A percentile compares a stretch with the other conserved stretches of the same genome.
Conservation (phyloP, 1,284 basidiomycete species). For the Mixia osmundae region DNA sequence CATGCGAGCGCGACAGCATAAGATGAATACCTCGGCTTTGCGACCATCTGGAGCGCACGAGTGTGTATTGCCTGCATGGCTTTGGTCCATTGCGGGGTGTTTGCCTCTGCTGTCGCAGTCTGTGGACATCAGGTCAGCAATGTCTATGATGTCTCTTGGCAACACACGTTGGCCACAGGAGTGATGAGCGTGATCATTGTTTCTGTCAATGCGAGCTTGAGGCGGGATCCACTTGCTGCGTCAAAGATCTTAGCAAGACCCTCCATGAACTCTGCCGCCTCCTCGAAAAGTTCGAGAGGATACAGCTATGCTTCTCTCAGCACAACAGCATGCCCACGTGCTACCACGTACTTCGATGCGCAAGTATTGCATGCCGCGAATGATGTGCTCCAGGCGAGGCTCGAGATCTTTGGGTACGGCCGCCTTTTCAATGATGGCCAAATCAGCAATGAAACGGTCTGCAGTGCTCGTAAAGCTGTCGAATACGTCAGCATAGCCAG, state of each 20-base stretch:
- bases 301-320: slow-evolving; percentile 37
- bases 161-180: slow-evolving; percentile 33
- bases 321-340: slow-evolving; percentile 2
- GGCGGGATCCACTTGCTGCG: slow-evolving; percentile 53
- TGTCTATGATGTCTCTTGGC: slow-evolving; percentile 37
- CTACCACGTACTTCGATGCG: slow-evolving; percentile 41
- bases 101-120: slow-evolving; percentile 88
- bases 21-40: slow-evolving; percentile 75
- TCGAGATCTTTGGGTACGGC: slow-evolving; percentile 56
- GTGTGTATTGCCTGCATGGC: slow-evolving; percentile 67
- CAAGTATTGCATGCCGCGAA: slow-evolving; percentile 51
- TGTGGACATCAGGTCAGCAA: slow-evolving; percentile 19
- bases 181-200: slow-evolving; percentile 55
- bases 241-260: slow-evolving; percentile 58
- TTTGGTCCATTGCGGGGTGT: slow-evolving; percentile 81
- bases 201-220: slow-evolving; percentile 73
- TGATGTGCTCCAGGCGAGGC: slow-evolving; percentile 52
- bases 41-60: slow-evolving; percentile 61
- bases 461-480: slow-evolving; percentile 60
- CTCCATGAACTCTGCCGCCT: slow-evolving; percentile 76
- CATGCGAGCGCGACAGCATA: slow-evolving; percentile 68
- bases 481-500: background rate
- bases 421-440: slow-evolving; percentile 39
- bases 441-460: slow-evolving; percentile 55
- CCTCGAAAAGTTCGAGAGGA: slow-evolving; percentile 79